These are phyloP conservation scores for Delitschia confertaspora DNA, from an alignment of 495 filamentous ascomycete genomes.

Conservation along the genomic window DNA sequence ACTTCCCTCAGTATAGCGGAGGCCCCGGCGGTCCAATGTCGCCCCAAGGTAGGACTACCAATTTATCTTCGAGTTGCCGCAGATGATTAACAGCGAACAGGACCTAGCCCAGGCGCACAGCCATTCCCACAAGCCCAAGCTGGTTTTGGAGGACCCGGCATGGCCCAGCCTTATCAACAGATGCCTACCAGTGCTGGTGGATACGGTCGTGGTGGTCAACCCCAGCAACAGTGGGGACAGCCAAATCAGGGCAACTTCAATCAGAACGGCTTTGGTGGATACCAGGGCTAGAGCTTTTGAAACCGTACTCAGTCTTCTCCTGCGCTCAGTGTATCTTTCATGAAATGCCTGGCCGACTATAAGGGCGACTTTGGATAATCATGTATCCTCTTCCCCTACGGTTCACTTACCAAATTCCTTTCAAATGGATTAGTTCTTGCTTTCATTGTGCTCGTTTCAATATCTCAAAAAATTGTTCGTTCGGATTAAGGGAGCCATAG, in stretches of 20 bases:
- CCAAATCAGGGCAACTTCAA: conserved; percentile 29
- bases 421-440: background rate
- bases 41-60: conserved; percentile 47
- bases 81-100: conserved; percentile 38
- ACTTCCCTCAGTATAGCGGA: conserved; percentile 83
- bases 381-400: background rate
- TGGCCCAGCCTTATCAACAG: conserved; percentile 48
- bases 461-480: no score
- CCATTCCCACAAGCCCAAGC: conserved; percentile 51
- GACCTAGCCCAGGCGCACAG: conserved; percentile 53
- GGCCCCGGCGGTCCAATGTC: conserved; percentile 62
- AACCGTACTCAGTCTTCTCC: background rate
- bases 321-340: conserved; percentile 14
- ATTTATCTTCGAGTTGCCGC: conserved; percentile 34
- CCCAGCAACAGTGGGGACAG: conserved; percentile 29
- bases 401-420: background rate
- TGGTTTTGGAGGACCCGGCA: conserved; percentile 48
- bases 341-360: conserved; percentile 20
- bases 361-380: conserved; percentile 18
- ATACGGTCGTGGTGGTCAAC: conserved; percentile 30
- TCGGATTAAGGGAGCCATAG: no score
- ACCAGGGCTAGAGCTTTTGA: conserved; percentile 31
- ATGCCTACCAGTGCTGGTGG: conserved; percentile 39
- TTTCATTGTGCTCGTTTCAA: background rate
- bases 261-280: conserved; percentile 32